A percentile compares a stretch with the other conserved stretches of the same genome.
Conservation (phyloP, 805 yeast species). For the Cyberlindnera japonica region DNA sequence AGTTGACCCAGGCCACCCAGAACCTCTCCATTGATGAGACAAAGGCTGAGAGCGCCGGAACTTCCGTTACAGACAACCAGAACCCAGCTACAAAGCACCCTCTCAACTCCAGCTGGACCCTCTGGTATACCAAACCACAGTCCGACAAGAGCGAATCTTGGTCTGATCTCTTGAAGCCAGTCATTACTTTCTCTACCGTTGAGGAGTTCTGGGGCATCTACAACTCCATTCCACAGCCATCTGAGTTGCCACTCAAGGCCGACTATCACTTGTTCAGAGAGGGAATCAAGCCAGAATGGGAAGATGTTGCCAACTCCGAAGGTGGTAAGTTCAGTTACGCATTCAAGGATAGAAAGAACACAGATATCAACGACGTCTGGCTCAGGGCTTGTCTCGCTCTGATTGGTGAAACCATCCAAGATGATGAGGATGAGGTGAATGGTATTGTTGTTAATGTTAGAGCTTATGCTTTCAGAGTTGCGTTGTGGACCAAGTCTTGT, state of each 20-base stretch:
- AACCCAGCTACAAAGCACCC: conserved; percentile 58
- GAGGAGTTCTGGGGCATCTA: conserved; percentile 99
- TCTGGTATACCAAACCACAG: conserved; percentile 97
- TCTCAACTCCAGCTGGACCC: conserved; percentile 85
- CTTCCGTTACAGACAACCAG: conserved; percentile 22
- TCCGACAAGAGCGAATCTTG: conserved; percentile 73
- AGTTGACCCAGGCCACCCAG: conserved; percentile 27
- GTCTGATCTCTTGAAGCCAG: conserved; percentile 90
- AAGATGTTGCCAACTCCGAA: conserved; percentile 76
- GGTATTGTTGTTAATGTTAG: conserved; percentile 92
- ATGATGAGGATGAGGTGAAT: conserved; percentile 78
- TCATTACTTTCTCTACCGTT: conserved; percentile 87
- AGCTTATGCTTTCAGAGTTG: conserved; percentile 75
- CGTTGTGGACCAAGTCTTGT: conserved; percentile 89
- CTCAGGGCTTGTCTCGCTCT: conserved; percentile 81
- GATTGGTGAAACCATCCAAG: conserved; percentile 90
- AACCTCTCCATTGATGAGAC: conserved; percentile 23
- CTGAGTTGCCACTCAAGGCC: conserved; percentile 84
- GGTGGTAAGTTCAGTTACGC: conserved; percentile 95
- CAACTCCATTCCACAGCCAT: conserved; percentile 89
- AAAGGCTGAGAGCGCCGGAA: conserved; percentile 8
- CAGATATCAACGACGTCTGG: conserved; percentile 86
- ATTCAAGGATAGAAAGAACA: conserved; percentile 55
- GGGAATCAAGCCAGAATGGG: conserved; percentile 98
- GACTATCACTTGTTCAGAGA: conserved; percentile 95